Conservation (phyloP, 495 filamentous ascomycete species). For the Penicillium tannophilum region DNA sequence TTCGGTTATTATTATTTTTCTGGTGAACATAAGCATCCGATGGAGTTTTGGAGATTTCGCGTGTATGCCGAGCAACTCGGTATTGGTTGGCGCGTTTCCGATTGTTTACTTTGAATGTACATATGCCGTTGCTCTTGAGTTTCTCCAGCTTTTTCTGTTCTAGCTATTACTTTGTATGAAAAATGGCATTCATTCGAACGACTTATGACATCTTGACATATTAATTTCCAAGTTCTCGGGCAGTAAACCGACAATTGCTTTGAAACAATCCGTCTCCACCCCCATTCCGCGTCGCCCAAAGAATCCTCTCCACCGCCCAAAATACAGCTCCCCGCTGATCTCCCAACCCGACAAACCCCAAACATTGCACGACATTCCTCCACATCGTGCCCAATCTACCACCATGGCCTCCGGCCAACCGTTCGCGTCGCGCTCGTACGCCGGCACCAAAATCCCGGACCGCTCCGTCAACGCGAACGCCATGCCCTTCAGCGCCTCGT, state of each 20-base stretch:
- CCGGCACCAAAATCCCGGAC: constrained; percentile 51
- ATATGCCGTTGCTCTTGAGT: background rate
- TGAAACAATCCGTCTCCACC: background rate
- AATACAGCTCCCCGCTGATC: constrained; percentile 13
- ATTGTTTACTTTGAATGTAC: background rate
- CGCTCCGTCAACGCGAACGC: constrained; percentile 46
- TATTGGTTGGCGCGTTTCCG: background rate
- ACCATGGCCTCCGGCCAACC: constrained; percentile 43
- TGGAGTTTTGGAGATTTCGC: background rate
- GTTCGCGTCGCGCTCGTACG: constrained; percentile 54
- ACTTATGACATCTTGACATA: background rate
- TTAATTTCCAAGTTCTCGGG: background rate
- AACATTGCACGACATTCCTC: constrained; percentile 4
- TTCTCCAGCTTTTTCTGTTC: background rate
- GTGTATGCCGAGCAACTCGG: background rate
- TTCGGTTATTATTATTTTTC: background rate
- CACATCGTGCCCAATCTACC: constrained; percentile 5
- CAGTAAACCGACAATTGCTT: no score
- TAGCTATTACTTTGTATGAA: background rate
- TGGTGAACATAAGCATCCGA: background rate
- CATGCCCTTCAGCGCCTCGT: constrained; percentile 51
- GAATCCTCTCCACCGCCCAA: constrained; percentile 33
- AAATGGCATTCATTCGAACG: background rate
- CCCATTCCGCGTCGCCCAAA: constrained; percentile 30
- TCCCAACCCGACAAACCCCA: background rate